phyloP scores from a whole-genome alignment of 2,329 filamentous ascomycete species.

The Talaromyces sp. region DNA sequence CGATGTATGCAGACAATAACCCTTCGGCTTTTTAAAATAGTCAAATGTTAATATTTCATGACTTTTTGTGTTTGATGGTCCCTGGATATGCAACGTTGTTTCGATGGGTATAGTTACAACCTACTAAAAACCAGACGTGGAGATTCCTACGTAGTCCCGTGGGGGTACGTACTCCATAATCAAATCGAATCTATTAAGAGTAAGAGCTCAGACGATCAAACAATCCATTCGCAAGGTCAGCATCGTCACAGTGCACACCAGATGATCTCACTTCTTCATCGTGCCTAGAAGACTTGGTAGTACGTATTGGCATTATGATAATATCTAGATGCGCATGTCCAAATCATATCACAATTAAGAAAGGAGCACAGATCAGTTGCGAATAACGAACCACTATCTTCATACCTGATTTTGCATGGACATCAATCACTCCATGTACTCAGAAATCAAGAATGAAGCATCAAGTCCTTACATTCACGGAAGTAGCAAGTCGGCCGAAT shows the following conservation, averaged over 20 bases:
- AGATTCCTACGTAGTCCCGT: background rate
- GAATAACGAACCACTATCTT: too few relatives aligned
- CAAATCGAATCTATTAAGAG: background rate
- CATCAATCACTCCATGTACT: background rate
- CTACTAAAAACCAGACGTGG: background rate
- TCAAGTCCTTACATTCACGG: too few relatives aligned
- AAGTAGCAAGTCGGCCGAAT: background rate
- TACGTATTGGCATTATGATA: background rate
- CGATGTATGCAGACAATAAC: background rate
- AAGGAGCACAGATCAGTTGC: too few relatives aligned
- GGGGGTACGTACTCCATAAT: background rate
- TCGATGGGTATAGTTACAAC: conserved; percentile 1
- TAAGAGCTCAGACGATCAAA: conserved; percentile 8
- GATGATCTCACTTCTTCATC: conserved; percentile 2
- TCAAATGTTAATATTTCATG: background rate
- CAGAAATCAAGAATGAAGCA: background rate
- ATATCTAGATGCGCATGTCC: background rate
- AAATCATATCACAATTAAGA: background rate
- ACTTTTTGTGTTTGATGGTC: background rate
- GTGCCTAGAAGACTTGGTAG: background rate
- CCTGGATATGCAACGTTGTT: background rate
- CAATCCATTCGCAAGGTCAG: background rate
- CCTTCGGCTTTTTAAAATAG: background rate
- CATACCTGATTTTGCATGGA: too few relatives aligned
- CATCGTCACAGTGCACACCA: too few relatives aligned